Conservation (phyloP, 352 stramenopile species). For the Pythium chondricola region DNA sequence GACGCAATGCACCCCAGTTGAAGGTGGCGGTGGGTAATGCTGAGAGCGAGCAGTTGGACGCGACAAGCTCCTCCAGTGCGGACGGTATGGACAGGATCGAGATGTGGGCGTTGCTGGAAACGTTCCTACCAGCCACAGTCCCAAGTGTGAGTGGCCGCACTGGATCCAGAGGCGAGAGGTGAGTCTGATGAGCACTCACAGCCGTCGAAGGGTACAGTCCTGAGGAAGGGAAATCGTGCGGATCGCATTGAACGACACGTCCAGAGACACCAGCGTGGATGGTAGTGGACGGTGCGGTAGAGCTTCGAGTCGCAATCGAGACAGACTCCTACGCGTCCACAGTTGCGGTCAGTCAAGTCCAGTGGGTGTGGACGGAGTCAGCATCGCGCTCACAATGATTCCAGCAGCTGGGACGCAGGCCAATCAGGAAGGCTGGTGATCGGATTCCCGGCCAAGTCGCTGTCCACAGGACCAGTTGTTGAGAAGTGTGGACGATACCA, state of each 20-base stretch:
- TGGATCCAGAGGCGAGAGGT: not conserved
- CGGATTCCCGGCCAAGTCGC: not conserved
- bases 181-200: not conserved
- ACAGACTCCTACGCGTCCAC: not conserved
- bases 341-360: not conserved
- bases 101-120: slow-evolving; percentile 1
- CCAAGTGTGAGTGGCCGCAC: not conserved
- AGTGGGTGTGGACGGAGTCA: too few relatives aligned
- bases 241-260: not conserved
- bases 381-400: too few relatives aligned
- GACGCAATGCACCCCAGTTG: not conserved
- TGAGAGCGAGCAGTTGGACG: slow-evolving; percentile 4
- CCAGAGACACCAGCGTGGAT: not conserved
- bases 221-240: not conserved
- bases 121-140: not conserved
- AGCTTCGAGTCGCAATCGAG: not conserved
- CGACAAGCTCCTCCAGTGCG: not conserved
- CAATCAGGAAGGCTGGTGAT: not conserved
- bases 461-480: not conserved
- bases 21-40: not conserved
- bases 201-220: not conserved
- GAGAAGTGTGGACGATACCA: not conserved
- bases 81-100: not conserved
- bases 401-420: not conserved
- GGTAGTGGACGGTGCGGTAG: not conserved